phyloP scores from a whole-genome alignment of 352 stramenopile species.

The Phytophthora pini region DNA sequence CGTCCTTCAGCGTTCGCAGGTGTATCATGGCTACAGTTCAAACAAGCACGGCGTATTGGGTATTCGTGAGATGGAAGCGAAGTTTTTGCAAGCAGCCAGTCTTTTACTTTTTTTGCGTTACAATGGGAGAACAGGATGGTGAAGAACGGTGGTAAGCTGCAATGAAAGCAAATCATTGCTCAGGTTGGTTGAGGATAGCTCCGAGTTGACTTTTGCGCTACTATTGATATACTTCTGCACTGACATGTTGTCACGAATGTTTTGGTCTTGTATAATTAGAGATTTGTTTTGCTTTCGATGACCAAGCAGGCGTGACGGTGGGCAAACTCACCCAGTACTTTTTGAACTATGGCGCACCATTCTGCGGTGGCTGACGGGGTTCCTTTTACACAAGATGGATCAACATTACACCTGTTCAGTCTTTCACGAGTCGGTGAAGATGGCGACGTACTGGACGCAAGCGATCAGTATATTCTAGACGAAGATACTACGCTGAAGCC shows the following conservation, averaged over 20 bases:
- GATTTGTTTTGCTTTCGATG: constrained; percentile 22
- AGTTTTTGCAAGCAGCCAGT: constrained; percentile 3
- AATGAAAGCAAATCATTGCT: constrained; percentile 14
- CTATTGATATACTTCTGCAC: neutral
- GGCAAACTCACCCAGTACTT: no score
- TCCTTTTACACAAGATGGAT: constrained; percentile 8
- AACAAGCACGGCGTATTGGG: neutral
- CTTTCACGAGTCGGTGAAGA: constrained; percentile 23
- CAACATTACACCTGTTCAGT: constrained; percentile 9
- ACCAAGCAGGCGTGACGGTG: neutral
- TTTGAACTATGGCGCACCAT: constrained; percentile 22
- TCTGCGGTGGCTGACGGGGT: neutral
- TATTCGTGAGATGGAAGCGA: neutral
- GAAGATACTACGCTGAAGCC: constrained; percentile 15
- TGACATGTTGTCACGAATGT: constrained; percentile 13
- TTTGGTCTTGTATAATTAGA: constrained; percentile 25
- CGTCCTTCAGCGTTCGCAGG: neutral
- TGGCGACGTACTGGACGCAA: constrained; percentile 5
- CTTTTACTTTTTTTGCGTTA: constrained; percentile 21
- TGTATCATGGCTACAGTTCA: constrained; percentile 2
- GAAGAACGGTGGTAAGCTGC: constrained; percentile 7
- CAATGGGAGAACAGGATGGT: constrained; percentile 2
- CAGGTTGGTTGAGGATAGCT: neutral
- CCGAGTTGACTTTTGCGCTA: neutral
- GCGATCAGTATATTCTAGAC: constrained; percentile 2